Evolutionary conservation across 1,284 basidiomycete species (phyloP).

Genomic region (Tylopilus orsonianus): DNA sequence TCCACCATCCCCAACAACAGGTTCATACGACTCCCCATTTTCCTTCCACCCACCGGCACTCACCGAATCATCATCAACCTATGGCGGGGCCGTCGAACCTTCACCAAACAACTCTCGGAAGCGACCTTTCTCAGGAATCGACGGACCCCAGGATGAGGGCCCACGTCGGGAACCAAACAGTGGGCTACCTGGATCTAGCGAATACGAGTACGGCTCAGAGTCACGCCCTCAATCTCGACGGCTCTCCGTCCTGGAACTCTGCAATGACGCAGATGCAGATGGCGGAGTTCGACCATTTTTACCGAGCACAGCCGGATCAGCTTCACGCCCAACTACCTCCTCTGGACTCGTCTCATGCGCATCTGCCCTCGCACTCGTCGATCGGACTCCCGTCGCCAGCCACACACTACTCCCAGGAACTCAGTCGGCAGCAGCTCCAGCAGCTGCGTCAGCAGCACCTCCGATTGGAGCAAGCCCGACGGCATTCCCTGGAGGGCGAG

Average conservation of each 20-base stretch:
- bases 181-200: slow-evolving; percentile 31
- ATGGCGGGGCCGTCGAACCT: slow-evolving; percentile 31
- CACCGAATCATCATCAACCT: slow-evolving; percentile 39
- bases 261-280: slow-evolving; percentile 58
- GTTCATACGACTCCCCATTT: slow-evolving; percentile 62
- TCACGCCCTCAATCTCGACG: slow-evolving; percentile 73
- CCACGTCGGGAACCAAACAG: slow-evolving; percentile 36
- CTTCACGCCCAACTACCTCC: slow-evolving; percentile 48
- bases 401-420: slow-evolving; percentile 43
- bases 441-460: slow-evolving; percentile 38
- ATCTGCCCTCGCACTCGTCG: slow-evolving; percentile 49
- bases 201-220: slow-evolving; percentile 63
- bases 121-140: slow-evolving; percentile 59
- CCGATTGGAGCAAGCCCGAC: slow-evolving; percentile 28
- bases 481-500: slow-evolving; percentile 33
- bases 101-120: slow-evolving; percentile 53
- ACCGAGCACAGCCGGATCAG: slow-evolving; percentile 31
- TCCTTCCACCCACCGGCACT: slow-evolving; percentile 73
- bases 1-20: slow-evolving; percentile 30
- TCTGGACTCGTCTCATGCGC: slow-evolving; percentile 49
- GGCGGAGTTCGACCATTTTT: slow-evolving; percentile 39
- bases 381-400: slow-evolving; percentile 33
- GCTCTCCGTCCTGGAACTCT: slow-evolving; percentile 82
- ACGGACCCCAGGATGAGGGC: slow-evolving; percentile 48
- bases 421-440: slow-evolving; percentile 43